Conservation (phyloP, 139 green algal species). For the Bryopsis sp. region DNA sequence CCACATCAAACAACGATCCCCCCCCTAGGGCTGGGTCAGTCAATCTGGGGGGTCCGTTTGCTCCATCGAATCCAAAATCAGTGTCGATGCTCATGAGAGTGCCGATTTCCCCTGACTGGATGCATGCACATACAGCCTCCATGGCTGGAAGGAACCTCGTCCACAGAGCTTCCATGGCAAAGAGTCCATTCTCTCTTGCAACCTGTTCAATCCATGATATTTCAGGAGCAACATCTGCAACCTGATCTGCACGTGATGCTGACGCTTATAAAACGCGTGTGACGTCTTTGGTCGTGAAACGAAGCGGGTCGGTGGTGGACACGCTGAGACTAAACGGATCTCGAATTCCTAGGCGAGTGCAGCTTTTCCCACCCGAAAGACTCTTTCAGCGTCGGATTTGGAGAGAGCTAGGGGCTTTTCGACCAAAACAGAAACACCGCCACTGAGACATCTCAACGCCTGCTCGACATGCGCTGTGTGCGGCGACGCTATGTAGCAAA, state of each 20-base stretch:
- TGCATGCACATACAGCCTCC: neutral
- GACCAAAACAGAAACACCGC: neutral
- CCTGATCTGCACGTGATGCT: neutral
- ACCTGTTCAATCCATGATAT: neutral
- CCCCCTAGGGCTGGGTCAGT: constrained; percentile 1
- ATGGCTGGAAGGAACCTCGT: constrained; percentile 1
- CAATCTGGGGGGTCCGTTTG: neutral
- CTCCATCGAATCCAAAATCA: constrained; percentile 7
- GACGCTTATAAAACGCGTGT: too few relatives aligned
- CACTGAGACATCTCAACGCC: neutral
- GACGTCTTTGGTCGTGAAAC: too few relatives aligned
- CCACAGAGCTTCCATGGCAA: constrained; percentile 5
- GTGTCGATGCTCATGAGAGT: neutral
- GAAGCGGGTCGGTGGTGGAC: too few relatives aligned
- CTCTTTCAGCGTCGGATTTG: neutral
- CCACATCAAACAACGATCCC: neutral
- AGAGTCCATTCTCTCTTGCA: neutral
- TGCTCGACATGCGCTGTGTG: neutral
- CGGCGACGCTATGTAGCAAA: neutral
- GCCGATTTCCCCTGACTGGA: neutral
- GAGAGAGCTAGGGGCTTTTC: constrained; percentile 1
- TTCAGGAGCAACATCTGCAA: neutral
- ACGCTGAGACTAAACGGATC: too few relatives aligned
- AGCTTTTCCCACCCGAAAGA: neutral
- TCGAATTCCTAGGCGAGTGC: too few relatives aligned